Conservation (phyloP, 345 rosid genomes). For the Arabidopsis thaliana region TAIR10.1 NC_003075.7:5233001-5233500, state of each 20-base stretch:
- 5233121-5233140: background rate
- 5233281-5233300: background rate
- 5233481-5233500: no score
- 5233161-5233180: background rate
- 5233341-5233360: no score
- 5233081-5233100: background rate
- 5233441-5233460: no score
- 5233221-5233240: background rate
- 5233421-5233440: no score
- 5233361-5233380: no score
- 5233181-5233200: background rate
- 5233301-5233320: background rate
- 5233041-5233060: conserved; percentile 14
- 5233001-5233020: background rate
- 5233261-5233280: background rate
- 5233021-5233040: conserved; percentile 11
- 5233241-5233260: background rate
- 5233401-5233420: no score
- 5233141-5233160: conserved; percentile 9
- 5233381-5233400: no score
- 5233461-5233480: no score
- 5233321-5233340: no score
- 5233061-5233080: background rate
- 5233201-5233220: background rate
- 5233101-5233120: background rate